Evolutionary conservation across 352 stramenopile species (phyloP), one percentile per base, ranked within the genome.

Genomic region (Phytophthora pisi): DNA sequence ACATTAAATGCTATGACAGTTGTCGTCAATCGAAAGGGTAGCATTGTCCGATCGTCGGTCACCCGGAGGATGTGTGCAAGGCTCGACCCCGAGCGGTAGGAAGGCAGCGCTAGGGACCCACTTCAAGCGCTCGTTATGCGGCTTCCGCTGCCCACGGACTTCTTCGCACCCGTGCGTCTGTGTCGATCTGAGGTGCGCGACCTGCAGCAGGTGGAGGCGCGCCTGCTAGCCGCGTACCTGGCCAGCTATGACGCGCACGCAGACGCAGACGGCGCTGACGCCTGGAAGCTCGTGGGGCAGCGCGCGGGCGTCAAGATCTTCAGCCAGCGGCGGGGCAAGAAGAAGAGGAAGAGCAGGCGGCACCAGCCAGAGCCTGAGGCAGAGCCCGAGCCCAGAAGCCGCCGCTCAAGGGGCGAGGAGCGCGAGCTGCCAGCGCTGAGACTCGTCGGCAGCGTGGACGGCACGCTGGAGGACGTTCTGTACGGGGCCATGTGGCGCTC

Each of bases 131-230:
- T 72, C 6, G 45, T 15, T 51, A 86, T 86, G 78, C 74, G 75
- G 52, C 64, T 86, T 42, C 75, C 78, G 59, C 70, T 86, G 52
- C 78, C 78, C 18, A 13, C 3, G 5, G 78, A 84, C 55, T 86
- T 86, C 64, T 86, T 86, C 62, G 73, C 72, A 18, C 78, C 78
- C 26, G 75, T 91, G 63, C 67, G 73, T 30, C 75, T 91, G 20
- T 77, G 72, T 10, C 8, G 61, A 9, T 43, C 61, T 0, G 79
- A 91, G 66, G 42, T 51, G 1, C 70, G 65, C 34, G 72, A 90
- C 67, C 66, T 90, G 18, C 67, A 77, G 31, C 60, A 74, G 9
- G 73, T 89, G 28, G 74, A 89, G 63, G 51, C 60, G 57, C 79
- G 69, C 51, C 64, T 90, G 30, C 72, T 90, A 26, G 68, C 78